Conservation (phyloP, 192 early-diverging fungal genomes). For the Coemansia sp. region DNA sequence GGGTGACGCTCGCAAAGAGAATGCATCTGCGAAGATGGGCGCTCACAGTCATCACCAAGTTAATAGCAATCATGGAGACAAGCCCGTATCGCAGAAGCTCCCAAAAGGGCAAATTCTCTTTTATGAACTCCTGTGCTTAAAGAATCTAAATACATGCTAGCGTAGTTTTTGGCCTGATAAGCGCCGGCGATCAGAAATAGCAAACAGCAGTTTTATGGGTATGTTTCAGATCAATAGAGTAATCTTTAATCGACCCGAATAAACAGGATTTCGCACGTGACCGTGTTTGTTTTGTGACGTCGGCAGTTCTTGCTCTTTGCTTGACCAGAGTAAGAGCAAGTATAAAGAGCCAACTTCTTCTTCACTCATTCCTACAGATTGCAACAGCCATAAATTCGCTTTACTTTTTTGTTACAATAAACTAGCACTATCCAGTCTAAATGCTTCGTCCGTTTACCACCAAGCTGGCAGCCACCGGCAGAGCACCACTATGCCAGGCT, state of each 20-base stretch:
- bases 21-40: conserved; percentile 3
- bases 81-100: neutral
- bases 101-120: neutral
- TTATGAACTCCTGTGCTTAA: neutral
- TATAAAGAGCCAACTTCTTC: neutral
- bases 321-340: no score
- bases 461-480: conserved; percentile 1
- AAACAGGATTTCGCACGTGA: neutral
- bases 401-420: neutral
- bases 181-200: neutral
- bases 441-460: conserved; percentile 10
- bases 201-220: conserved; percentile 2
- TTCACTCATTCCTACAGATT: no score
- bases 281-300: neutral
- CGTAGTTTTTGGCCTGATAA: neutral
- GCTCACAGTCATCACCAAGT: conserved; percentile 20
- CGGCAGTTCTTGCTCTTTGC: neutral
- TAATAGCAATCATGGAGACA: conserved; percentile 22
- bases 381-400: neutral
- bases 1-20: neutral
- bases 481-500: neutral
- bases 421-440: neutral
- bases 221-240: conserved; percentile 5
- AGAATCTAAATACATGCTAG: neutral
- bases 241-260: neutral